Evolutionary conservation across 2,329 filamentous ascomycete genomes (phyloP).

Genomic region (Sporothrix curviconia): DNA sequence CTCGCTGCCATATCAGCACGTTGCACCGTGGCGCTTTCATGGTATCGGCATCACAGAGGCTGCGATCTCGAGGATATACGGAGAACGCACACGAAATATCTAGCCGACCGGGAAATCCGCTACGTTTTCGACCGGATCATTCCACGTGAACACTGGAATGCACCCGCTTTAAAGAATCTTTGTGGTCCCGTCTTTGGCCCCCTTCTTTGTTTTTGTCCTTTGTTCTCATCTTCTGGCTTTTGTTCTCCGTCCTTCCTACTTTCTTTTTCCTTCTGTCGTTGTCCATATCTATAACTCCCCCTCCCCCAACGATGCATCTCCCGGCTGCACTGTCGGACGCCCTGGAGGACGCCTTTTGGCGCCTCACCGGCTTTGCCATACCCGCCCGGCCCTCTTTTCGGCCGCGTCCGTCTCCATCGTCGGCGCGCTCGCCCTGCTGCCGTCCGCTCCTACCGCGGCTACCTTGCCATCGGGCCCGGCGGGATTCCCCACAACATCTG

Average conservation of each 20-base stretch:
- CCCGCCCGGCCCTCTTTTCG: conserved; percentile 3
- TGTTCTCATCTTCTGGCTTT: not conserved
- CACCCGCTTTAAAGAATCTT: too few relatives aligned
- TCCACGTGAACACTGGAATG: too few relatives aligned
- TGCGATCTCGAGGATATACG: too few relatives aligned
- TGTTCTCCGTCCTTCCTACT: not conserved
- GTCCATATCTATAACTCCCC: too few relatives aligned
- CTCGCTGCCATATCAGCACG: too few relatives aligned
- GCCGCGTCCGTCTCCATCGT: conserved; percentile 13
- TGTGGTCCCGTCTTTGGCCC: too few relatives aligned
- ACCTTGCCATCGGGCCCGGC: conserved; percentile 37
- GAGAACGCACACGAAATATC: too few relatives aligned
- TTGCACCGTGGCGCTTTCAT: too few relatives aligned
- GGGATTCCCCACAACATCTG: conserved; percentile 36
- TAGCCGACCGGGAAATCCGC: too few relatives aligned
- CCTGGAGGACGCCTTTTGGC: not conserved
- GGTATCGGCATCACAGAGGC: too few relatives aligned
- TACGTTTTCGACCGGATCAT: too few relatives aligned
- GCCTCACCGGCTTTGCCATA: not conserved
- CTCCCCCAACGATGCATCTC: not conserved
- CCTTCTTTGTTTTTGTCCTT: too few relatives aligned
- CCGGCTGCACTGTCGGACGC: not conserved
- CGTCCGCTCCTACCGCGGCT: conserved; percentile 32
- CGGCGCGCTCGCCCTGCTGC: not conserved
- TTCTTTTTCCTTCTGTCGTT: not conserved